Evolutionary conservation across 768 basidiomycete species (phyloP).

Genomic region (Leccinum subgranulosum): DNA sequence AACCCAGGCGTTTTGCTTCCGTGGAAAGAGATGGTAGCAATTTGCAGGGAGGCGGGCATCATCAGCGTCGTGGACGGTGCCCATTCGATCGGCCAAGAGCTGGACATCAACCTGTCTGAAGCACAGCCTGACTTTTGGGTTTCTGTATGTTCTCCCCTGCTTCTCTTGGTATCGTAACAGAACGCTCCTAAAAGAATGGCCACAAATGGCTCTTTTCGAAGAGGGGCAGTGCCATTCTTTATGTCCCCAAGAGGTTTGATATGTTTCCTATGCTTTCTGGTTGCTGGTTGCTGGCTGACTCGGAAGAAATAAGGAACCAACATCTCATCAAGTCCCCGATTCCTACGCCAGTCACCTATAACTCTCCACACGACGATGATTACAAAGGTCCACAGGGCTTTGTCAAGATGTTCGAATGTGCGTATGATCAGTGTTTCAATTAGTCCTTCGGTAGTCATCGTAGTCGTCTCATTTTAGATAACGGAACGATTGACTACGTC

Average conservation of each 20-base stretch:
- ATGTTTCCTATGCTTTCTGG: background rate
- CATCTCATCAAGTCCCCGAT: conserved; percentile 57
- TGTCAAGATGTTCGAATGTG: conserved; percentile 47
- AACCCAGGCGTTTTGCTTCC: conserved; percentile 63
- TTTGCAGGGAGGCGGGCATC: conserved; percentile 62
- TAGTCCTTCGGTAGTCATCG: background rate
- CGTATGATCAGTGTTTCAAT: background rate
- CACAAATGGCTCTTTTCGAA: conserved; percentile 84
- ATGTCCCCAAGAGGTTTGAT: conserved; percentile 61
- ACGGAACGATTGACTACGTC: conserved; percentile 56
- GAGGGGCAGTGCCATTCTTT: conserved; percentile 65
- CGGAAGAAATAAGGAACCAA: conserved; percentile 48
- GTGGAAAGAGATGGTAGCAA: conserved; percentile 64
- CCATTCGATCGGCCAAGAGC: conserved; percentile 36
- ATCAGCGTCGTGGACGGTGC: conserved; percentile 75
- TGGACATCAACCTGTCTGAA: conserved; percentile 51
- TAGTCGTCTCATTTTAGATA: conserved; percentile 41
- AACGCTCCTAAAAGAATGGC: conserved; percentile 50
- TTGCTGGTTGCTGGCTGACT: too few relatives aligned
- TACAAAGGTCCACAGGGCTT: conserved; percentile 36
- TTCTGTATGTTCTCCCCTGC: conserved; percentile 46
- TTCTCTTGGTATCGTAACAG: background rate
- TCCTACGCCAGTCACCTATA: conserved; percentile 53
- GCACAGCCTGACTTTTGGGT: conserved; percentile 74
- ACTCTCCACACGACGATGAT: conserved; percentile 41